Evolutionary conservation across 306 rosid species (phyloP).

Genomic region (Ochetophila trinervis): DNA sequence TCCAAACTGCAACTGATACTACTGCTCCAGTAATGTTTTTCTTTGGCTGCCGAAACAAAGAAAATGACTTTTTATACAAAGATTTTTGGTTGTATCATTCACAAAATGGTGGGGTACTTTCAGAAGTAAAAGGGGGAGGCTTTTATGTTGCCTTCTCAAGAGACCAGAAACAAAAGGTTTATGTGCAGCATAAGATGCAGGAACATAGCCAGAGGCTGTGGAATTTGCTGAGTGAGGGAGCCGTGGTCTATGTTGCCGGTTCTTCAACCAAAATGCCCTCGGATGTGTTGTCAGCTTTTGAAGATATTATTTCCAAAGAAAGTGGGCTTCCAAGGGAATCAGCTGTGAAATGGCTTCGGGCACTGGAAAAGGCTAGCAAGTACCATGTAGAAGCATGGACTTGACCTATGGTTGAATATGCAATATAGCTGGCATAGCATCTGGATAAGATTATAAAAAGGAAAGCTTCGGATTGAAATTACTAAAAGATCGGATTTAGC

Average conservation of each 20-base stretch:
- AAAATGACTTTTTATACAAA: conserved; percentile 64
- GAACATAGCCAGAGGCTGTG: conserved; percentile 66
- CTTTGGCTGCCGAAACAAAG: conserved; percentile 78
- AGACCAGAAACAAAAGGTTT: conserved; percentile 75
- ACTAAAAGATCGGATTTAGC: too few relatives aligned
- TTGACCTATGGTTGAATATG: conserved; percentile 16
- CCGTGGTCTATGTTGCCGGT: conserved; percentile 81
- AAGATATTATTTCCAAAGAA: conserved; percentile 66
- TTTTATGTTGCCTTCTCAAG: conserved; percentile 85
- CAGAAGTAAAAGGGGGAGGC: conserved; percentile 79
- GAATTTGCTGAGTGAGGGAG: conserved; percentile 68
- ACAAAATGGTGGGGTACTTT: conserved; percentile 57
- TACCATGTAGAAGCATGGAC: conserved; percentile 89
- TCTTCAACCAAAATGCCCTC: conserved; percentile 93
- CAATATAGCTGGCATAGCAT: not conserved
- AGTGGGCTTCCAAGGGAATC: conserved; percentile 56
- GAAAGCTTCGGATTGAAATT: not conserved
- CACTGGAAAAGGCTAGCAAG: conserved; percentile 64
- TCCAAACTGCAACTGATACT: conserved; percentile 41
- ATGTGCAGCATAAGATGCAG: conserved; percentile 84
- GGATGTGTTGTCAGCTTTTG: conserved; percentile 73
- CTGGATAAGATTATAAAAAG: not conserved
- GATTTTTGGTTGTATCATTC: conserved; percentile 75
- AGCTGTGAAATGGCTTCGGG: conserved; percentile 69
- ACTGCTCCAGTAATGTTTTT: conserved; percentile 78